phyloP scores from a whole-genome alignment of 129 eudicot genomes.

The Flaveria trinervia region DNA sequence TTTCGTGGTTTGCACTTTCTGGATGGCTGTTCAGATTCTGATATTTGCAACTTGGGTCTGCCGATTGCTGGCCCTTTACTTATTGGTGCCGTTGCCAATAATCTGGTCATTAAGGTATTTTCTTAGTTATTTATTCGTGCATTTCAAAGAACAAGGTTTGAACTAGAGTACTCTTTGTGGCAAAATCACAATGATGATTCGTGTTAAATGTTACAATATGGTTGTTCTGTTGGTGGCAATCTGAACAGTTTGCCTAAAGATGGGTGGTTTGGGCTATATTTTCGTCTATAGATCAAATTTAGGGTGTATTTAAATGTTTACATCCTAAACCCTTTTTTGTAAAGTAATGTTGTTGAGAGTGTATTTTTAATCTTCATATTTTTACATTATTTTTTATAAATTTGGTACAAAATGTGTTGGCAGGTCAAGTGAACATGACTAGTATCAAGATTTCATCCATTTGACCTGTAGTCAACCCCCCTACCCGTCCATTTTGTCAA shows the following conservation, averaged over 20 bases:
- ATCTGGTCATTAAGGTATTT: conserved; percentile 73
- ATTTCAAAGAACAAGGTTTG: background rate
- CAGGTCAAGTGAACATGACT: background rate
- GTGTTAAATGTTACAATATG: background rate
- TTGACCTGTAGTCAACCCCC: conserved; percentile 2
- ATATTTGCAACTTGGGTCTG: conserved; percentile 77
- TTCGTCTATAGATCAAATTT: background rate
- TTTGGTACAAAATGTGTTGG: background rate
- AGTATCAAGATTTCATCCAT: background rate
- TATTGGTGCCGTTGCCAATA: conserved; percentile 72
- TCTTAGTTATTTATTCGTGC: background rate
- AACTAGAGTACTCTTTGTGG: background rate
- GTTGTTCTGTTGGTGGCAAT: background rate
- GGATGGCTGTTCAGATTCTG: conserved; percentile 87
- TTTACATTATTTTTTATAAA: background rate
- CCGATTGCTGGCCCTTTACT: conserved; percentile 90
- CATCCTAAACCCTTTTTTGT: background rate
- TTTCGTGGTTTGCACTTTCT: conserved; percentile 89
- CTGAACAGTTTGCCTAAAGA: background rate
- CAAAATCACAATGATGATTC: background rate
- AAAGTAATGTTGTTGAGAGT: background rate
- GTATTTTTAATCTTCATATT: background rate
- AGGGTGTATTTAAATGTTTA: background rate
- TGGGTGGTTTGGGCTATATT: background rate
- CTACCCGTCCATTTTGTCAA: background rate